Base-by-base conservation (phyloP, 2,329 filamentous ascomycete genomes). In the Leptographium wingfieldii region DNA sequence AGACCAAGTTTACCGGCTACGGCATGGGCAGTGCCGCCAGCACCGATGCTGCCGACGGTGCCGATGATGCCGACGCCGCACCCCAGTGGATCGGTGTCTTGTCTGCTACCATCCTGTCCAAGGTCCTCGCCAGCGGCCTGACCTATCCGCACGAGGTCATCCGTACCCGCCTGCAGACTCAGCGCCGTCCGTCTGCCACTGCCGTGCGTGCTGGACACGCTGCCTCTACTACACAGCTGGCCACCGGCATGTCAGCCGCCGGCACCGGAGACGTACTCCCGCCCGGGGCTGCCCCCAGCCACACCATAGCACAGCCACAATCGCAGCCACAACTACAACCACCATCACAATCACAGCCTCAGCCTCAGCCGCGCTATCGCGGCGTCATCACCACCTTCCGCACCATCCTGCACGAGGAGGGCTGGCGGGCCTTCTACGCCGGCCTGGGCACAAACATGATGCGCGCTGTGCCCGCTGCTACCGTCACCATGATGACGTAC, bases 91-190 rank as follows among this genome's bases (percentile, higher is more conserved):
- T 88, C 55, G 92, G 92, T 46, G 90, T 97, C 62, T 80, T 95
- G 11, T 84, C 85, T 14, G 92, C 94, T 43, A 96, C 92, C 14
- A 90, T 97, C 63, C 74, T 99, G 57, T 96, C 91, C 75, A 99
- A 99, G 74, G 83, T 96, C 56, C 85, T 94, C 68, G 94, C 94
- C 40, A 96, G 92, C 70, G 94, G 90, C 56, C 89, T 92, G 10
- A 99, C 94, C 22, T 99, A 99, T 70, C 94, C 94, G 1, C 94
- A 99, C 70, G 94, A 99, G 73, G 94, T 99, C 22, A 86, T 99
- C 57, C 85, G 94, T 53, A 99, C 94, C 56, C 81, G 94, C 61
- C 76, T 99, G 60, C 94, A 99, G 73, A 99, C 94, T 1, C 94
- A 99, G 71, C 86, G 94, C 68, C 82, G 91, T 63, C 84, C 86